Evolutionary conservation across 2,329 filamentous ascomycete genomes (phyloP), one percentile per base, ranked within the genome.

Genomic region (Mycosphaerelloides madeirae): DNA sequence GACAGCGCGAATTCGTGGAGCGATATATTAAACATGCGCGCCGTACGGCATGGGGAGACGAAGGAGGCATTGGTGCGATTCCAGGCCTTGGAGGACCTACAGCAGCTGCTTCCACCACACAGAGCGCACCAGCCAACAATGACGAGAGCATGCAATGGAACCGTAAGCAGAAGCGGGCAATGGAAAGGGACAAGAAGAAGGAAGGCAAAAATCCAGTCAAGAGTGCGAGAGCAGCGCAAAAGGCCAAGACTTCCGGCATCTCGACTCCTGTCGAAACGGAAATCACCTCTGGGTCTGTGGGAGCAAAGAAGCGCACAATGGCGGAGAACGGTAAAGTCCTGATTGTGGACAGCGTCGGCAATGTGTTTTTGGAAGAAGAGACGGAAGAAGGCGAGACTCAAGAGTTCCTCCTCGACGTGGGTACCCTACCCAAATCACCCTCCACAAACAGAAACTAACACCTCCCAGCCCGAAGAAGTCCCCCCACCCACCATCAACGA

Each of bases 281-380:
- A 51, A 63, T 68, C 59, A 66, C 71, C 5, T 67, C 75, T 42
- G 80, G 81, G 9, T 80, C 87, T 1, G 78, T 82, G 29, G 89
- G 90, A 15, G 76, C 84, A 28, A 87, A 87, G 70, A 95, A 91
- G 76, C 79, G 87, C 29, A 87, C 97, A 13, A 80, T 90, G 19
- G 91, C 90, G 2, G 85, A 95, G 73, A 98, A 98, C 59, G 93
- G 93, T 55, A 98, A 97, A 73, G 77, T 95, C 1, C 74, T 98
- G 29, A 84, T 98, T 44, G 93, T 98, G 3, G 91, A 98, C 68
- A 87, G 87, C 1, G 74, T 84, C 8, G 93, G 93, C 20, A 89
- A 96, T 58, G 93, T 98, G 11, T 98, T 87, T 63, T 75, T 98
- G n/a, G 90, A 97, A 68, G 87, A 95, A 62, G 79, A 87, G 58